These are phyloP conservation scores for Pugionium cornutum DNA, from an alignment of 345 rosid species.

Conservation along the genomic window DNA sequence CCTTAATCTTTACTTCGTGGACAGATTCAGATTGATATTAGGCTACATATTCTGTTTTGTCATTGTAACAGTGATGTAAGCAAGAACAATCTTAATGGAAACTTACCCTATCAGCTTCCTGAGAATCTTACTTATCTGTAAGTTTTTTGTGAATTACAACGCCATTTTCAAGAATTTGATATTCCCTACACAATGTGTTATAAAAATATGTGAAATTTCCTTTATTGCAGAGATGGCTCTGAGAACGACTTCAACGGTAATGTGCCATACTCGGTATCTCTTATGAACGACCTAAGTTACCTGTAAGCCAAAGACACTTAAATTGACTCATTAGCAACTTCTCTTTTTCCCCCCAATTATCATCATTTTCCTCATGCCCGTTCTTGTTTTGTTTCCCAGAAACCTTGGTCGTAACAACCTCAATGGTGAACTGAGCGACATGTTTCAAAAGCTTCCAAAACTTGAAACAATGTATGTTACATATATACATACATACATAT, in stretches of 20 bases:
- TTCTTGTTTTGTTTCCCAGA: constrained; percentile 43
- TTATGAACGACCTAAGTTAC: constrained; percentile 62
- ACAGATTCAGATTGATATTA: constrained; percentile 10
- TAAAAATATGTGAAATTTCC: neutral
- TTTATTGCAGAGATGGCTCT: constrained; percentile 73
- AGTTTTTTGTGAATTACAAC: constrained; percentile 27
- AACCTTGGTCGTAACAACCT: constrained; percentile 70
- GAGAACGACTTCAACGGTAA: constrained; percentile 71
- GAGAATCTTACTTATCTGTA: constrained; percentile 66
- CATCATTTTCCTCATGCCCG: neutral
- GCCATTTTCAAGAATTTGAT: constrained; percentile 2
- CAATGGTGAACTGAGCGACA: constrained; percentile 76
- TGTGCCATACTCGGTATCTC: constrained; percentile 85
- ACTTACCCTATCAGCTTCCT: constrained; percentile 94
- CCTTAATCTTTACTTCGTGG: constrained; percentile 29
- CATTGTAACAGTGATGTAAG: constrained; percentile 84
- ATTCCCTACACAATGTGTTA: neutral
- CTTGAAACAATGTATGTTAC: constrained; percentile 66
- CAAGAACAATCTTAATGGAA: constrained; percentile 75
- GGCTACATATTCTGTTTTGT: constrained; percentile 41
- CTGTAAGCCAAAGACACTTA: constrained; percentile 53
- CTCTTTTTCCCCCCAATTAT: neutral
- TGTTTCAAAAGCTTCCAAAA: constrained; percentile 75
- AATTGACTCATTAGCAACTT: constrained; percentile 4
- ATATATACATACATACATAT: constrained; percentile 1